Base-by-base conservation (phyloP, 1,284 basidiomycete genomes). In the Entoloma clypeatum region DNA sequence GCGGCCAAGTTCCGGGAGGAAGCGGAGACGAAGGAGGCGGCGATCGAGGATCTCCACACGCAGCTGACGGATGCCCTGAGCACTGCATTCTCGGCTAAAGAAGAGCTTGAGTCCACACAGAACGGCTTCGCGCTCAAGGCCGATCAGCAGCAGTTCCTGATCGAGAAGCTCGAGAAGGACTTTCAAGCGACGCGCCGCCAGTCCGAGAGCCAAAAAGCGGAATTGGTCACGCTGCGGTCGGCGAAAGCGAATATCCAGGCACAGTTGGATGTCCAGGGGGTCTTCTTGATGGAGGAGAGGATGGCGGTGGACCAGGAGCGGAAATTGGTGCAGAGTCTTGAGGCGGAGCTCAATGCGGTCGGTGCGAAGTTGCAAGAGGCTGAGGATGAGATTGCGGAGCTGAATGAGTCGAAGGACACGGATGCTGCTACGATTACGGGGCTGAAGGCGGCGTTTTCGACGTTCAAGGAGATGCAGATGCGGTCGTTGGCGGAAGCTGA, bases 351-450 rank as follows among this genome's bases (percentile, higher is more conserved):
- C n/a, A 44, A 10, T 5, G 47, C 47, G 1, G 53, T 56, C 11
- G 44, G 45, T 13, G 41, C 23, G 22, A 58, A 51, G 37, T 41
- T 52, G 22, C 49, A 47, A 27, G 59, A 62, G 26, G 52, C 51
- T 2, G 64, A 67, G 40, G 55, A 59, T 31, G 62, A 64, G 43
- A 51, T 65, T 7, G 45, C 49, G 21, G 61, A 57, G 19, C 38
- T 68, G 18, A 50, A 48, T 39, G 39, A 29, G 2, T 57, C 58
- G n/a, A 70, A 67, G 44, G 50, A 53, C 21, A 58, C 47, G 3
- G 66, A 71, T 45, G 64, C 62, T 36, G 47, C 41, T 17, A 67
- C 61, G 5, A 69, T 72, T 24, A 47, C 53, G 22, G 54, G 44
- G n/a, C 53, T 74, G 41, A 61, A 62, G 43, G 50, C 53, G 1